phyloP scores from a whole-genome alignment of 306 rosid species.

The Vigna trinervia region DNA sequence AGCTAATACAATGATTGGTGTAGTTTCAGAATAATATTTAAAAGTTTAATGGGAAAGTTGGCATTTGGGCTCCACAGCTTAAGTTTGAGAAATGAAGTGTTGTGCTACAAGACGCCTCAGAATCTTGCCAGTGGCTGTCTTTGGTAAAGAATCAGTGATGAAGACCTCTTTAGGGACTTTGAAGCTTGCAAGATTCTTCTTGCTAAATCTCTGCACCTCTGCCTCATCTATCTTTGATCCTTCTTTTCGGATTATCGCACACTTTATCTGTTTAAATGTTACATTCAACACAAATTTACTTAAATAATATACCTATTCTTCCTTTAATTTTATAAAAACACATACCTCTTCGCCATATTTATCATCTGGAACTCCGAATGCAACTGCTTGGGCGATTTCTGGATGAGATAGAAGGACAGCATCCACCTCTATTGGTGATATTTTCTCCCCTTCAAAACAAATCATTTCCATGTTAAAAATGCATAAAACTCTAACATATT shows the following conservation, averaged over 20 bases:
- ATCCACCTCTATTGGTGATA: conserved; percentile 96
- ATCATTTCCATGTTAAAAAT: not conserved
- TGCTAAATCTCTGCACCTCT: conserved; percentile 69
- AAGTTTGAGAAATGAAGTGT: conserved; percentile 63
- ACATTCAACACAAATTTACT: too few relatives aligned
- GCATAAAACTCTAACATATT: not conserved
- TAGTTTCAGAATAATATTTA: not conserved
- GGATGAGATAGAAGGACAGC: conserved; percentile 77
- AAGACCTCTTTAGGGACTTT: conserved; percentile 84
- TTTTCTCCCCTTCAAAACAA: conserved; percentile 75
- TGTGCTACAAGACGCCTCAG: conserved; percentile 79
- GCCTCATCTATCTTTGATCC: conserved; percentile 61
- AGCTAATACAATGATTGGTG: not conserved
- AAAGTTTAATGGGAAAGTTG: not conserved
- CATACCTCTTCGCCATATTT: conserved; percentile 95
- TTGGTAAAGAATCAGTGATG: conserved; percentile 77
- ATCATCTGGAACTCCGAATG: conserved; percentile 89
- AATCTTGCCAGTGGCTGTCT: conserved; percentile 87
- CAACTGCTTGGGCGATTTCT: conserved; percentile 80
- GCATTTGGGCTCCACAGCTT: conserved; percentile 44
- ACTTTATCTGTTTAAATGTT: conserved; percentile 64
- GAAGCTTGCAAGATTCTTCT: conserved; percentile 79
- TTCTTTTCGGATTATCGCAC: conserved; percentile 82
- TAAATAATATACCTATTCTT: too few relatives aligned
- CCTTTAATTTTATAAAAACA: not conserved